A percentile compares a stretch with the other conserved stretches of the same genome.
Evolutionary conservation across 352 stramenopile genomes (phyloP).

Genomic region (Globisporangium polare): DNA sequence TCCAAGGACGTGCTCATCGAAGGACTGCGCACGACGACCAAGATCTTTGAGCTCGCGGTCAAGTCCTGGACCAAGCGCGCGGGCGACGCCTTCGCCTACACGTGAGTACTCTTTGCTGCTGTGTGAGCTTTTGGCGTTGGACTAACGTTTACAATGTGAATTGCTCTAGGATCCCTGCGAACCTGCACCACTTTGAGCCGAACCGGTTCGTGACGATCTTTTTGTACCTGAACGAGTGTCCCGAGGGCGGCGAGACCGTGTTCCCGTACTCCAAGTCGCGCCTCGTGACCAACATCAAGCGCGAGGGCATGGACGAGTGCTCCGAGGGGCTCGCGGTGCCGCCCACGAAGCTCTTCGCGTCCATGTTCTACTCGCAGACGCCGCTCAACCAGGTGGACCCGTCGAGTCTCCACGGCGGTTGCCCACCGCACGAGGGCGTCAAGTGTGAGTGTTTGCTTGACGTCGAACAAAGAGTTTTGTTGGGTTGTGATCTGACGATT

Average conservation of each 20-base stretch:
- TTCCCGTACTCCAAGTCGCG: constrained; percentile 84
- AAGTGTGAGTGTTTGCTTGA: constrained; percentile 41
- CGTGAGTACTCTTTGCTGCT: constrained; percentile 13
- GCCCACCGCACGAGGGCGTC: constrained; percentile 43
- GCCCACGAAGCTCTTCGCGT: constrained; percentile 58
- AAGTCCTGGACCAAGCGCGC: constrained; percentile 48
- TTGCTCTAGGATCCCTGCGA: constrained; percentile 27
- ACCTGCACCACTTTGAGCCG: constrained; percentile 59
- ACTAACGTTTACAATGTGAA: not conserved
- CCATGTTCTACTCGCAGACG: constrained; percentile 75
- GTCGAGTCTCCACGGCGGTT: constrained; percentile 60
- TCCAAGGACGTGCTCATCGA: constrained; percentile 51
- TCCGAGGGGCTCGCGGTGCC: constrained; percentile 60
- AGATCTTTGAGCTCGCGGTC: constrained; percentile 43
- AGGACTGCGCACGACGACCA: constrained; percentile 23
- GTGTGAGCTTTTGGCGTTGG: not conserved
- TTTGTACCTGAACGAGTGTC: constrained; percentile 93
- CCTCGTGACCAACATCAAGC: constrained; percentile 51
- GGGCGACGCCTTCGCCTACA: constrained; percentile 40
- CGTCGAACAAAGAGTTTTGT: constrained; percentile 1
- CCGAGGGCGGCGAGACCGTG: constrained; percentile 91
- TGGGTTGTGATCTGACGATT: not conserved
- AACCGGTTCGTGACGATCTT: constrained; percentile 95
- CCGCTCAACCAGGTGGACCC: constrained; percentile 52
- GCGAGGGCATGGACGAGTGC: constrained; percentile 61